Evolutionary conservation across 805 yeast species (phyloP).

Genomic region (Metschnikowia reukaufii): DNA sequence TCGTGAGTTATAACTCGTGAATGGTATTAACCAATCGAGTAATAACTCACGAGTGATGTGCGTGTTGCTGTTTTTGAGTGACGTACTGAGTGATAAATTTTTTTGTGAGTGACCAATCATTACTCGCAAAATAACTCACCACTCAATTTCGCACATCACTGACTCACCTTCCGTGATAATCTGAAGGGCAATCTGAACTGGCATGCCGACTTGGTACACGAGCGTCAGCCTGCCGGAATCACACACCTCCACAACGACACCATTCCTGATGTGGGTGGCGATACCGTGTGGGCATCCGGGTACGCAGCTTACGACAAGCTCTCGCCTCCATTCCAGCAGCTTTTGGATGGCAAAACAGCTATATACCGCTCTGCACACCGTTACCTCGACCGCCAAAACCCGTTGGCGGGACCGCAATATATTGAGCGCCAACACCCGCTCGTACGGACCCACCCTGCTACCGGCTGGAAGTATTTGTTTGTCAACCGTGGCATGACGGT

Average conservation of each 20-base stretch:
- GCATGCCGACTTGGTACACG: constrained; percentile 58
- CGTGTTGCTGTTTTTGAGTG: no score
- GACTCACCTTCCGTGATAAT: constrained; percentile 31
- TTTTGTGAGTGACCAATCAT: no score
- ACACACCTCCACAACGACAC: constrained; percentile 55
- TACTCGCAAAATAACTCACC: no score
- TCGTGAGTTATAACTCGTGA: no score
- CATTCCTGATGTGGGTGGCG: constrained; percentile 53
- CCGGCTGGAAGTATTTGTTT: constrained; percentile 33
- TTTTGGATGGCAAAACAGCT: constrained; percentile 54
- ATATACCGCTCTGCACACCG: constrained; percentile 41
- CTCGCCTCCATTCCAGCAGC: constrained; percentile 49
- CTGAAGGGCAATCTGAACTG: constrained; percentile 22
- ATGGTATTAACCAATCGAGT: no score
- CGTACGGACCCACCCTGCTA: constrained; percentile 33
- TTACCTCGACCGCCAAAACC: constrained; percentile 36
- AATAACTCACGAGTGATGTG: no score
- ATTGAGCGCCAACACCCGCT: constrained; percentile 33
- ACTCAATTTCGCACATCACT: no score
- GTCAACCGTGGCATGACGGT: constrained; percentile 32
- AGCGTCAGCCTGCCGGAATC: constrained; percentile 55
- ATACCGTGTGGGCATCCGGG: constrained; percentile 58
- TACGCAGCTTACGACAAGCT: constrained; percentile 58
- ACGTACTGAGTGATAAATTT: no score
- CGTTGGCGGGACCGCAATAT: constrained; percentile 29